Evolutionary conservation across 192 early-diverging fungal genomes (phyloP).

Genomic region (Gonapodya prolifera): DNA sequence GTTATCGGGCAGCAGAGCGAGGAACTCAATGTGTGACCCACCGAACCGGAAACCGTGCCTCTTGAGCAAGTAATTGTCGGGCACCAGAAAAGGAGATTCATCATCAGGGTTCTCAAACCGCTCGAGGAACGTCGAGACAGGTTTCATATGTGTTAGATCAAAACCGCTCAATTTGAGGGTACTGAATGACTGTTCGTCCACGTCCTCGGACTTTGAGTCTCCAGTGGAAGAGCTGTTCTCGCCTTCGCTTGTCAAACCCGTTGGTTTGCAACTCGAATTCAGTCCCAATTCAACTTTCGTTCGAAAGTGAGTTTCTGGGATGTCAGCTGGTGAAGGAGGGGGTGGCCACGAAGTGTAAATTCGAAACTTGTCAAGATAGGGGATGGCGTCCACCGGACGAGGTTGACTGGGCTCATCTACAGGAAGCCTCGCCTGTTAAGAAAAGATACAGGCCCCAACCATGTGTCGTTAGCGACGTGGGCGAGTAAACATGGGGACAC

Average conservation of each 20-base stretch:
- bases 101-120: neutral
- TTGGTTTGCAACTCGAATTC: no score
- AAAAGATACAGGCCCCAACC: neutral
- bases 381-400: neutral
- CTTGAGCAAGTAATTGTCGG: neutral
- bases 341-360: neutral
- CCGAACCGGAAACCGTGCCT: slow-evolving; percentile 4
- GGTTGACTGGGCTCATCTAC: neutral
- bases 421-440: slow-evolving; percentile 25
- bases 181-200: neutral
- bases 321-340: neutral
- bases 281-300: no score
- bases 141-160: neutral
- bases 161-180: neutral
- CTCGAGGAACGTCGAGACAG: neutral
- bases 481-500: slow-evolving; percentile 7
- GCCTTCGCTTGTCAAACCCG: no score
- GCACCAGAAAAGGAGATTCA: neutral
- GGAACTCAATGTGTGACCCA: neutral
- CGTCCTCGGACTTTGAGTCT: neutral
- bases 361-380: neutral
- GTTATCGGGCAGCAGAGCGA: neutral
- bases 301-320: neutral
- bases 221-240: no score
- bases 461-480: neutral